A percentile compares a stretch with the other conserved stretches of the same genome.
Evolutionary conservation across 2,329 filamentous ascomycete genomes (phyloP).

Genomic region (Diplocarpon rosae): DNA sequence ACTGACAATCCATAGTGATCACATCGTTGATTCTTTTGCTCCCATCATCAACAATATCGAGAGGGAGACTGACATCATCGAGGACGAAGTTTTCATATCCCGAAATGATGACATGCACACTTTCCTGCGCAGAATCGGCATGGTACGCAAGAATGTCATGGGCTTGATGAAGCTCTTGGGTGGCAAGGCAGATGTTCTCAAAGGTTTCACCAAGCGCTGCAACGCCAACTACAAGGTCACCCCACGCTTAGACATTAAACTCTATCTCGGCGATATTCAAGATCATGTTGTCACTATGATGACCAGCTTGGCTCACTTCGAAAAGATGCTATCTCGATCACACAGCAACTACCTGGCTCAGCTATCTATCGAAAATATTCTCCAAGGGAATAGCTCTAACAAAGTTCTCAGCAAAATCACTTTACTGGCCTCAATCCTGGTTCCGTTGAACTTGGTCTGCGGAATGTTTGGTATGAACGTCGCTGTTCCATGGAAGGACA

Average conservation of each 20-base stretch:
- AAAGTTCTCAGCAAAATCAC: slow-evolving; percentile 90
- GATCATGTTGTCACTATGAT: slow-evolving; percentile 99
- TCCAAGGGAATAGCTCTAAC: slow-evolving; percentile 80
- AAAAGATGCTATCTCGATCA: slow-evolving; percentile 90
- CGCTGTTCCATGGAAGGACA: slow-evolving; percentile 49
- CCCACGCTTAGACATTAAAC: slow-evolving; percentile 87
- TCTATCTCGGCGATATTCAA: slow-evolving; percentile 95
- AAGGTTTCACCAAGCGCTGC: slow-evolving; percentile 95
- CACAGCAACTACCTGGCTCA: slow-evolving; percentile 97
- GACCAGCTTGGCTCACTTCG: slow-evolving; percentile 88
- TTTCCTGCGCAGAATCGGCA: slow-evolving; percentile 80
- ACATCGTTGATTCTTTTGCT: slow-evolving; percentile 93
- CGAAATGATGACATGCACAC: slow-evolving; percentile 79
- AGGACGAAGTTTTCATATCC: slow-evolving; percentile 90
- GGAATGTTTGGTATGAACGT: slow-evolving; percentile 66
- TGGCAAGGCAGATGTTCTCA: slow-evolving; percentile 96
- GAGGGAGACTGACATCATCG: slow-evolving; percentile 79
- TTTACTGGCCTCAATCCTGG: slow-evolving; percentile 85
- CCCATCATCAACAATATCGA: slow-evolving; percentile 83
- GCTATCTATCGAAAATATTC: slow-evolving; percentile 82
- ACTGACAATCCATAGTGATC: slow-evolving; percentile 47
- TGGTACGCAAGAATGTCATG: slow-evolving; percentile 89
- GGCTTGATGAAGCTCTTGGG: slow-evolving; percentile 84
- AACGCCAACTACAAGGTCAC: slow-evolving; percentile 96
- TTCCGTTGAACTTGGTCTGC: slow-evolving; percentile 87